These are phyloP conservation scores for Brassica carinata DNA, from an alignment of 345 rosid species.

Conservation along the genomic window DNA sequence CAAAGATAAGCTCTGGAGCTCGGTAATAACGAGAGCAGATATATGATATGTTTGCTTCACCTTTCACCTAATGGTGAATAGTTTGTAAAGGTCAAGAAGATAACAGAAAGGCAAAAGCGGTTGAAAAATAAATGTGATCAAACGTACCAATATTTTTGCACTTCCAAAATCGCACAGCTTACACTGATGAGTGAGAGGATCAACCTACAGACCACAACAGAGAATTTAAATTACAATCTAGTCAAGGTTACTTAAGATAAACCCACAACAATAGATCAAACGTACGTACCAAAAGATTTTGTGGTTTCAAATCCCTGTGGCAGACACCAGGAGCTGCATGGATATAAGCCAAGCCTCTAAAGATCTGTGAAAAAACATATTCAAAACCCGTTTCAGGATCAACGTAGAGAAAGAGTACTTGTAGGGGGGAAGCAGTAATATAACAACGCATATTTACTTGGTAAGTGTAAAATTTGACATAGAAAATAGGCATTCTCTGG, in stretches of 20 bases:
- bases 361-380: constrained; percentile 55
- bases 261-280: not conserved
- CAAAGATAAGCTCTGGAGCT: constrained; percentile 88
- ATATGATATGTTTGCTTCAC: constrained; percentile 80
- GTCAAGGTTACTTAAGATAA: not conserved
- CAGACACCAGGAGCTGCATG: constrained; percentile 81
- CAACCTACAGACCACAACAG: constrained; percentile 53
- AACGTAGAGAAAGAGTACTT: constrained; percentile 1
- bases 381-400: constrained; percentile 23
- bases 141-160: constrained; percentile 65
- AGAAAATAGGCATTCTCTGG: constrained; percentile 80
- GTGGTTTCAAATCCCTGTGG: constrained; percentile 94
- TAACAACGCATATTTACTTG: constrained; percentile 59
- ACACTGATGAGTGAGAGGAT: constrained; percentile 81
- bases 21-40: constrained; percentile 89
- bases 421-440: not conserved
- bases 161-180: constrained; percentile 87
- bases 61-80: constrained; percentile 54
- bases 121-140: too few relatives aligned
- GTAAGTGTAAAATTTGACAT: constrained; percentile 78
- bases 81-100: too few relatives aligned
- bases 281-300: constrained; percentile 77
- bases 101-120: too few relatives aligned
- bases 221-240: constrained; percentile 14
- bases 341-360: constrained; percentile 60